Base-by-base conservation (phyloP, 148 eudicot species). In the Mesembryanthemum crystallinum region DNA sequence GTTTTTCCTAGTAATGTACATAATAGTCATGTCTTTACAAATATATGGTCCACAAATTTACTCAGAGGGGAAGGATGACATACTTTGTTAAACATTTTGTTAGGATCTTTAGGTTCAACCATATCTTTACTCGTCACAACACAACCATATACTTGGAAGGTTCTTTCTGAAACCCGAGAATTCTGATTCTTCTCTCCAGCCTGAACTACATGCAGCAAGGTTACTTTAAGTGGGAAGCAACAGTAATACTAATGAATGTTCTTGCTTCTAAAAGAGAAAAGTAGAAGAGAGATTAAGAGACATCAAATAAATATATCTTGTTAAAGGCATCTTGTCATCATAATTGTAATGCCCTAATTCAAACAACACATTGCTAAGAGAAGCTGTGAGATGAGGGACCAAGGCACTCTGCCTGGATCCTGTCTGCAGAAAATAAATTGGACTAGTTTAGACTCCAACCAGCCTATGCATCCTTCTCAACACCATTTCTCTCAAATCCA, bases 121-220 rank as follows among this genome's bases (percentile, higher is more conserved):
- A 96, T 96, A 82, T 91, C 90, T 88, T 87, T 78, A 84, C 86
- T 78, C 45, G 98, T 96, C 60, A 91, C 98, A 63, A 91, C 88
- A 85, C 99, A 96, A 30, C 99, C 99, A 78, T 92, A 92, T 39
- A 91, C 98, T 84, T 92, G 97, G 83, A 89, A 92, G 70, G 80
- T 83, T 86, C 99, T 83, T 77, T 87, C 88, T 25, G 89, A 75
- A 63, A 81, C 72, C 51, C 32, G 74, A 64, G 84, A 74, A 76
- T 75, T 71, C 61, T 80, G 78, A 77, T 82, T 75, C 76, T 23
- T 78, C 69, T 82, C 81, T 69, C 73, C 83, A 62, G 78, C 91
- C 97, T 92, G 83, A 63, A 59, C 8, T 23, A 68, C 43, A 69
- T 25, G 39, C 30, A 35, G 11, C 33, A 33, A 79, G 28, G 47